These are phyloP conservation scores for Diaporthe vaccinii DNA, from an alignment of 2,329 filamentous ascomycete genomes.

Conservation along the genomic window DNA sequence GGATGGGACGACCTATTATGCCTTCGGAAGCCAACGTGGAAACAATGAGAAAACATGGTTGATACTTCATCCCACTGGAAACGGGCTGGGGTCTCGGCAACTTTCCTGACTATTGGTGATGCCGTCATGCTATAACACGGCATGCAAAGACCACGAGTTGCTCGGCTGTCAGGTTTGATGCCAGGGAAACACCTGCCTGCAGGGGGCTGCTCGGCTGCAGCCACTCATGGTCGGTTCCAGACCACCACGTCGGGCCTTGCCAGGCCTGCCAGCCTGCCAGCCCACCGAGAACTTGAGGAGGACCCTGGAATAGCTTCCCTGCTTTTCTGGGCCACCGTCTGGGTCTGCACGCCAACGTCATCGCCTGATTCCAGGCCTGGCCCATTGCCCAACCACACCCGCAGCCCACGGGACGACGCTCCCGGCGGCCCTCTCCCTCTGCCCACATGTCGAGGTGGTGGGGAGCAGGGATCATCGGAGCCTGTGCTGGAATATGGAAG, in stretches of 20 bases:
- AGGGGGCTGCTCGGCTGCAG: constrained; percentile 23
- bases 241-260: constrained; percentile 18
- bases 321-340: constrained; percentile 34
- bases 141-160: constrained; percentile 4
- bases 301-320: constrained; percentile 32
- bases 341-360: constrained; percentile 41
- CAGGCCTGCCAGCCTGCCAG: background rate
- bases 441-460: background rate
- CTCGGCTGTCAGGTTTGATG: constrained; percentile 7
- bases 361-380: constrained; percentile 31
- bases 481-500: constrained; percentile 13
- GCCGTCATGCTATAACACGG: constrained; percentile 25
- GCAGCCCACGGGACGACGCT: constrained; percentile 21
- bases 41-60: background rate
- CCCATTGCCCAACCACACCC: constrained; percentile 32
- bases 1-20: background rate
- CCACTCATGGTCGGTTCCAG: constrained; percentile 29
- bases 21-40: background rate
- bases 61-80: background rate
- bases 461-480: constrained; percentile 11
- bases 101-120: constrained; percentile 5
- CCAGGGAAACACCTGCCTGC: constrained; percentile 33
- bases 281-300: constrained; percentile 10
- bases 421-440: constrained; percentile 10
- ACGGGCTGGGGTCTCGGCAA: background rate